phyloP scores from a whole-genome alignment of 768 basidiomycete genomes.

The Tephrocybe sp. region DNA sequence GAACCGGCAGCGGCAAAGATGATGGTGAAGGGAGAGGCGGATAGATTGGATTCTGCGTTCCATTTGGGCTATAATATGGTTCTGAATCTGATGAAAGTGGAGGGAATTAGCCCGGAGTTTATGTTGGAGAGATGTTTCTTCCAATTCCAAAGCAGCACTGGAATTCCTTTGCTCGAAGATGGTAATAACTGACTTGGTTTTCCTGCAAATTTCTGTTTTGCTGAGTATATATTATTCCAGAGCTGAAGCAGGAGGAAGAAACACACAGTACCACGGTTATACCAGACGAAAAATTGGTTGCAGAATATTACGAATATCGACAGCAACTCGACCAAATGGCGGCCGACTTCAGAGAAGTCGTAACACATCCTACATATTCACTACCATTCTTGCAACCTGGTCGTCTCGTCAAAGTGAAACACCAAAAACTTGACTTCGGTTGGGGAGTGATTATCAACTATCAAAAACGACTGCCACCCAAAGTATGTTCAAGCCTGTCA shows the following conservation, averaged over 20 bases:
- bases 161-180: conserved; percentile 81
- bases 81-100: conserved; percentile 96
- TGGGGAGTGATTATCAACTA: conserved; percentile 96
- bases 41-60: conserved; percentile 95
- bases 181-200: conserved; percentile 46
- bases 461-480: conserved; percentile 81
- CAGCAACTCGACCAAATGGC: conserved; percentile 89
- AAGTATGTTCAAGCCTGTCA: conserved; percentile 41
- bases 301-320: conserved; percentile 91
- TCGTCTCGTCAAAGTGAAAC: conserved; percentile 86
- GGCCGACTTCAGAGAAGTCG: conserved; percentile 85
- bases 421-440: conserved; percentile 87
- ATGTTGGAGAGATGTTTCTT: conserved; percentile 98
- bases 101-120: conserved; percentile 96
- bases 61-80: conserved; percentile 99
- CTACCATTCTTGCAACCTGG: conserved; percentile 92
- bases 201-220: not conserved
- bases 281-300: conserved; percentile 78
- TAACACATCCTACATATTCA: conserved; percentile 94
- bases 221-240: conserved; percentile 35
- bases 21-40: conserved; percentile 98
- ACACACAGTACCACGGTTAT: conserved; percentile 63
- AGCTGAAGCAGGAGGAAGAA: conserved; percentile 72
- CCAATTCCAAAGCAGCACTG: conserved; percentile 94
- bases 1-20: conserved; percentile 88